Base-by-base conservation (phyloP, 768 basidiomycete species). In the Suillus variegatus region DNA sequence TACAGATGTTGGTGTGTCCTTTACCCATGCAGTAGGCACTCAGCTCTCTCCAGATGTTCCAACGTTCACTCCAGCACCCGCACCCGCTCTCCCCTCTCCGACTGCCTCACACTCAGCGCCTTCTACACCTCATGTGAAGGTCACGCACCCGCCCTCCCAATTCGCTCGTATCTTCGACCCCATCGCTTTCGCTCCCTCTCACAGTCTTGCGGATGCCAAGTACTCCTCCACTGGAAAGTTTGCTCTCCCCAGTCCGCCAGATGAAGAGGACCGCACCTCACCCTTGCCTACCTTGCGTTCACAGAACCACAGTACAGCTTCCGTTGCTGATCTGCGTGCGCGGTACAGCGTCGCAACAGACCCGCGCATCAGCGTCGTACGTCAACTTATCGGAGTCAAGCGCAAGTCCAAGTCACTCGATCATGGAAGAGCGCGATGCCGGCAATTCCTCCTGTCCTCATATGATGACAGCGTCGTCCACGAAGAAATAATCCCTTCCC, bases 161-260 rank as follows among this genome's bases (percentile, higher is more conserved):
- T 73, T 77, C 35, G 3, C 57, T 41, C 40, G 40, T 10, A 60
- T 40, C 40, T 94, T 93, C 66, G 90, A 92, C 44, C 87, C 93
- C 0, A 91, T 95, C 32, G 86, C 89, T 0, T 94, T 95, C 66
- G 85, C 89, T 0, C 74, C 80, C 12, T 85, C 82, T 52, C 89
- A 93, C 72, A 81, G 84, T 20, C 68, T 81, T 16, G 80, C 86
- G 16, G 92, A 94, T 72, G 86, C 86, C 12, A 95, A 95, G 77
- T 94, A 95, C 70, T 73, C 76, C 60, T 78, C 80, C 0, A 69
- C 82, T 32, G 92, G 92, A 38, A 94, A 94, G 74, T 94, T 93
- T 70, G 81, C 82, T 28, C 75, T 91, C 55, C 86, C 88, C 4
- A 89, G 84, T 64, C 88, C 89, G 6, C 86, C 86, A 4, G 83